Percentiles rank a stretch among this genome's conserved stretches.
Evolutionary conservation across 2,329 filamentous ascomycete genomes (phyloP).

Genomic region (Fusarium kyushuense): DNA sequence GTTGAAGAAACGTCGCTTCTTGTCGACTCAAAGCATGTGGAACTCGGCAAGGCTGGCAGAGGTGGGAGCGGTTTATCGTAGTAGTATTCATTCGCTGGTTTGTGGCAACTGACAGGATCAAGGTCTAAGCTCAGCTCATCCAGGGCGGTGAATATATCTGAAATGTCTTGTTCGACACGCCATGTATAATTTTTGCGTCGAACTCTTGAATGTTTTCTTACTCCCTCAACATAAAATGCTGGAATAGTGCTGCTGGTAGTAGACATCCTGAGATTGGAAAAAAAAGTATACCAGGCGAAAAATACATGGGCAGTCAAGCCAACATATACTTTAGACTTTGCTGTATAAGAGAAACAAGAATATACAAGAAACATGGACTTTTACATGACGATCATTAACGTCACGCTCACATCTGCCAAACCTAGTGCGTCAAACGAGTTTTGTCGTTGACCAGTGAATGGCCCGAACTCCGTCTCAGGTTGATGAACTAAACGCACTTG

Average conservation of each 20-base stretch:
- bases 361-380: neutral
- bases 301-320: neutral
- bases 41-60: neutral
- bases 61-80: neutral
- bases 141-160: neutral
- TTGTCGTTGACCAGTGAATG: neutral
- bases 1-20: conserved; percentile 1
- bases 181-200: neutral
- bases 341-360: neutral
- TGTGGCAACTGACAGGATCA: neutral
- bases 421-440: neutral
- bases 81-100: neutral
- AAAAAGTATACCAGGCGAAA: neutral
- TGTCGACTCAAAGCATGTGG: neutral
- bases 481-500: neutral
- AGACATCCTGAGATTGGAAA: neutral
- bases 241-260: neutral
- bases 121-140: neutral
- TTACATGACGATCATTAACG: conserved; percentile 1
- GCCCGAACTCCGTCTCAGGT: neutral
- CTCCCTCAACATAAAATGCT: neutral
- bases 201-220: neutral
- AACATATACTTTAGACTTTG: neutral
- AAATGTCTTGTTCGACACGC: neutral
- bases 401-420: neutral